Conservation (phyloP, 495 filamentous ascomycete species). For the Penicillium bovifimosum region DNA sequence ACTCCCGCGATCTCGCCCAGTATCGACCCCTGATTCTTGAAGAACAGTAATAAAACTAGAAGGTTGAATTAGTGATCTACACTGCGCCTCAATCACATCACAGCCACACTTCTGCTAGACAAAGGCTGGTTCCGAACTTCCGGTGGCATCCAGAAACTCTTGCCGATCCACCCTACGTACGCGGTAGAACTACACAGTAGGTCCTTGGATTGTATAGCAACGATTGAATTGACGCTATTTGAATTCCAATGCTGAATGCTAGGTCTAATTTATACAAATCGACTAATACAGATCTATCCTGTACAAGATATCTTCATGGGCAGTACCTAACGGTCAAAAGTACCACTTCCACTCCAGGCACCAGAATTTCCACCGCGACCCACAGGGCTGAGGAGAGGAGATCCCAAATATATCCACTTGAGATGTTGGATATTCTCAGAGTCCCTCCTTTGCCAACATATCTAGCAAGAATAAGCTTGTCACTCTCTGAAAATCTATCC, state of each 20-base stretch:
- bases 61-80: background rate
- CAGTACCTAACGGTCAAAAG: background rate
- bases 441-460: conserved; percentile 12
- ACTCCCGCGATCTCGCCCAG: background rate
- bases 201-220: too few species aligned
- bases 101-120: conserved; percentile 2
- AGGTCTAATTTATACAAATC: too few species aligned
- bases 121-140: background rate
- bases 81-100: conserved; percentile 10
- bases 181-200: too few species aligned
- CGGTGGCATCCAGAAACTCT: background rate
- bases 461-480: background rate
- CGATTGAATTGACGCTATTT: too few species aligned
- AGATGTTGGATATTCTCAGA: background rate
- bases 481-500: background rate
- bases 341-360: conserved; percentile 7
- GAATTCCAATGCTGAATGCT: background rate
- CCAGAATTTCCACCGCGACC: conserved; percentile 7
- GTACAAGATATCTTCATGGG: too few species aligned
- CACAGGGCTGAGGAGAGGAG: background rate
- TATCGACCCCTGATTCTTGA: background rate
- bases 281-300: too few species aligned
- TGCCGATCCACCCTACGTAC: too few species aligned
- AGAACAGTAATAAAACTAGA: background rate
- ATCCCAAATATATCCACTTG: background rate